Evolutionary conservation across 2,329 filamentous ascomycete genomes (phyloP).

Genomic region (Aspergillus flavus): DNA sequence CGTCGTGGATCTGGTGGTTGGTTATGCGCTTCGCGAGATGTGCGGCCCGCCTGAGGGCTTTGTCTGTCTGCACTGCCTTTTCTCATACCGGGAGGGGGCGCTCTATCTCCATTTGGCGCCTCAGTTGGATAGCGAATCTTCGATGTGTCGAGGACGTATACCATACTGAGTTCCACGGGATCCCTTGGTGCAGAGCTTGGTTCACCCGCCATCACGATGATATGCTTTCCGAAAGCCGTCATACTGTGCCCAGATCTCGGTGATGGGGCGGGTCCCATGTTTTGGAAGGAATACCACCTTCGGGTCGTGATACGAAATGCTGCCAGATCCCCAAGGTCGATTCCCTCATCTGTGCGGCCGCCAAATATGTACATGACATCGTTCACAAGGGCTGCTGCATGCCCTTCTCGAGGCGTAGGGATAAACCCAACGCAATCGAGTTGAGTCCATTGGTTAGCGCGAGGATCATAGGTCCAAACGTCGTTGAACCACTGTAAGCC

Average conservation of each 20-base stretch:
- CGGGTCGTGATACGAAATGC: conserved; percentile 80
- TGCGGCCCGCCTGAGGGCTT: conserved; percentile 42
- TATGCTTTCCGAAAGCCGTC: conserved; percentile 90
- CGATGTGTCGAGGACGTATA: conserved; percentile 89
- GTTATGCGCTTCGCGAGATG: conserved; percentile 47
- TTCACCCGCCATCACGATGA: conserved; percentile 91
- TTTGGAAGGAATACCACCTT: conserved; percentile 99
- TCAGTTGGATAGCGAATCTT: conserved; percentile 98
- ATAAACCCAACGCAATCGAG: conserved; percentile 98
- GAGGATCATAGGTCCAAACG: conserved; percentile 93
- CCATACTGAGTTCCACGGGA: conserved; percentile 80
- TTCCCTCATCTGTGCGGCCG: conserved; percentile 89
- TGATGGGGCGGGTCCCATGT: conserved; percentile 96
- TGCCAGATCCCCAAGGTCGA: conserved; percentile 88
- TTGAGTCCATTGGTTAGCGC: conserved; percentile 79
- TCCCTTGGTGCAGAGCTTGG: conserved; percentile 84
- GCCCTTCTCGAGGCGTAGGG: conserved; percentile 87
- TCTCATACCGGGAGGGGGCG: conserved; percentile 40
- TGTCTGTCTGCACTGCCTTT: conserved; percentile 50
- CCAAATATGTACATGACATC: conserved; percentile 99
- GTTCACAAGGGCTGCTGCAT: conserved; percentile 88
- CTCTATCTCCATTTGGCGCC: conserved; percentile 45
- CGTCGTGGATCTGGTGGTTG: conserved; percentile 42
- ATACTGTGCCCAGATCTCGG: conserved; percentile 95
- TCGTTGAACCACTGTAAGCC: conserved; percentile 98